These are phyloP conservation scores for Apiotrichum gamsii DNA, from an alignment of 1,284 basidiomycete species.

Conservation along the genomic window DNA sequence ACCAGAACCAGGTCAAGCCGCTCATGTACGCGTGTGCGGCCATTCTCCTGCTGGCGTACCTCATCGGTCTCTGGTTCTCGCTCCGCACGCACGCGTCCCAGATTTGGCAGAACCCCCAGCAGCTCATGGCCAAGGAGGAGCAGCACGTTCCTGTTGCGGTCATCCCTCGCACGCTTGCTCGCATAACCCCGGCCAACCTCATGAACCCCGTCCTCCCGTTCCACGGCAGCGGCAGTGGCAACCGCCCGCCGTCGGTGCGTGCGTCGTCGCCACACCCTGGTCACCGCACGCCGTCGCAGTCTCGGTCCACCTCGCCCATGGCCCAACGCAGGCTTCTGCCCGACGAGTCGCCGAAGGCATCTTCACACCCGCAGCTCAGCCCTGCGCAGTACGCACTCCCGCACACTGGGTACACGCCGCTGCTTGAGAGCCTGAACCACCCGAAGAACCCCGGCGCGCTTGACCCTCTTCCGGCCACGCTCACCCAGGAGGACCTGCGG, in stretches of 20 bases:
- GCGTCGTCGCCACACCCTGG: too few relatives aligned
- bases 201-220: conserved; percentile 44
- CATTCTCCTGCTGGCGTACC: conserved; percentile 90
- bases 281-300: neutral
- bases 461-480: conserved; percentile 54
- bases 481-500: conserved; percentile 81
- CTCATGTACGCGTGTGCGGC: conserved; percentile 92
- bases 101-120: conserved; percentile 98
- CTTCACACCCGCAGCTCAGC: neutral
- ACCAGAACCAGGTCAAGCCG: conserved; percentile 86
- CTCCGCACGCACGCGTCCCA: conserved; percentile 95
- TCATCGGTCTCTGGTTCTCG: conserved; percentile 97
- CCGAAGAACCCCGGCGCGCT: conserved; percentile 36
- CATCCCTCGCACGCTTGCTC: conserved; percentile 24
- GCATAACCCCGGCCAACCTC: conserved; percentile 52
- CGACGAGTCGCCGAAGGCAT: neutral
- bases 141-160: conserved; percentile 40
- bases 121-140: conserved; percentile 64
- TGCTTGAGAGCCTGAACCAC: conserved; percentile 63
- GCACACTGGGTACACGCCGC: conserved; percentile 54
- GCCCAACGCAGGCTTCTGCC: neutral
- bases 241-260: conserved; percentile 4
- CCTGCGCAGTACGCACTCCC: neutral
- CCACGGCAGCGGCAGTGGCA: conserved; percentile 31
- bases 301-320: neutral